A percentile compares a stretch with the other conserved stretches of the same genome.
phyloP scores from a whole-genome alignment of 2,329 filamentous ascomycete genomes.

The Dothideomycetes sp. region DNA sequence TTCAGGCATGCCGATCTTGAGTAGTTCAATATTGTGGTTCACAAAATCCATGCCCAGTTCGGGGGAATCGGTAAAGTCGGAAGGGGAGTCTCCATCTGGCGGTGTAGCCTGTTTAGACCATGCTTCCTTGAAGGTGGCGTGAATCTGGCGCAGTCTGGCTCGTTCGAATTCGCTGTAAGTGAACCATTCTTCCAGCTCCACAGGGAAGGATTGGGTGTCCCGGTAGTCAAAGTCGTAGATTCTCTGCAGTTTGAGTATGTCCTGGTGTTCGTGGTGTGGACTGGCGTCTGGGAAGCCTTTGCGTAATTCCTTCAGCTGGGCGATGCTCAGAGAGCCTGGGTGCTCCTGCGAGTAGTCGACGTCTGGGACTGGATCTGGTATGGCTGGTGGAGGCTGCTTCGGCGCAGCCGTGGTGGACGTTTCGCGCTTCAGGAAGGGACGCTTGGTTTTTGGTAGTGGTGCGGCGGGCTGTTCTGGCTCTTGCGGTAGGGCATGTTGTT shows the following conservation, averaged over 20 bases:
- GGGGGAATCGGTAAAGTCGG: constrained; percentile 57
- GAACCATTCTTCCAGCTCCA: constrained; percentile 97
- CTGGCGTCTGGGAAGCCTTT: constrained; percentile 31
- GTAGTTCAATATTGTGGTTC: constrained; percentile 24
- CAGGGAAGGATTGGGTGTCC: constrained; percentile 51
- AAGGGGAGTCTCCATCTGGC: constrained; percentile 29
- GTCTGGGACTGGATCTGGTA: constrained; percentile 16
- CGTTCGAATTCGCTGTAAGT: constrained; percentile 81
- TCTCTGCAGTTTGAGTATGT: constrained; percentile 17
- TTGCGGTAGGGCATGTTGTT: background rate
- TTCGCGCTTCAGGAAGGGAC: constrained; percentile 30
- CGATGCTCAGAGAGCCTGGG: constrained; percentile 35
- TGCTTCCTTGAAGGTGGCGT: constrained; percentile 64
- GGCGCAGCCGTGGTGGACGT: constrained; percentile 28
- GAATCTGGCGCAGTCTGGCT: constrained; percentile 63
- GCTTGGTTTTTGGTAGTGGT: constrained; percentile 7
- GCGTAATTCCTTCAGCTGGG: constrained; percentile 34
- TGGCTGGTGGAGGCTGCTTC: constrained; percentile 28
- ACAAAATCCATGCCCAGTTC: constrained; percentile 47
- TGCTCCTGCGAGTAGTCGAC: constrained; percentile 22
- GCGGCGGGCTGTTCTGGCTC: background rate
- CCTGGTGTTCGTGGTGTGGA: constrained; percentile 14
- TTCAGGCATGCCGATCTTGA: constrained; percentile 21
- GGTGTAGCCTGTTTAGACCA: constrained; percentile 38
- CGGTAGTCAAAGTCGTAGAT: constrained; percentile 66